Evolutionary conservation across 2,329 filamentous ascomycete genomes (phyloP).

Genomic region (Cladosporium sphaerospermum): DNA sequence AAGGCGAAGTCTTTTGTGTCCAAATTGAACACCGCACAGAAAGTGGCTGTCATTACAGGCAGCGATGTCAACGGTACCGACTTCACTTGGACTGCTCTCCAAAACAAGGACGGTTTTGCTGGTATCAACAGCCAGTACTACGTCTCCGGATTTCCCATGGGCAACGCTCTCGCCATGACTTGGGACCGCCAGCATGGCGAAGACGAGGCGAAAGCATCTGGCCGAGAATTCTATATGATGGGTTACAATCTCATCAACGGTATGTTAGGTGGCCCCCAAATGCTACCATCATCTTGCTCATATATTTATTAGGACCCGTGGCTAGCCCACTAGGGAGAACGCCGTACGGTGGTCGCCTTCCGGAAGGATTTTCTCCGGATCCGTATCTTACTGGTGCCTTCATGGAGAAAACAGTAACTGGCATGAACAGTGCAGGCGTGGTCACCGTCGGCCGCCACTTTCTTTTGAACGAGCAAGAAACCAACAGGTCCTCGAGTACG

Average conservation of each 20-base stretch:
- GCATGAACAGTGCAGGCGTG: constrained; percentile 39
- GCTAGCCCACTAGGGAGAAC: constrained; percentile 20
- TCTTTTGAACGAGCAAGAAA: constrained; percentile 45
- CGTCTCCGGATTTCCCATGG: constrained; percentile 20
- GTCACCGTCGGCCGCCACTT: constrained; percentile 46
- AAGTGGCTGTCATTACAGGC: constrained; percentile 15
- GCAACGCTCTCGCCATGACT: constrained; percentile 21
- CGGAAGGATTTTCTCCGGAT: constrained; percentile 62
- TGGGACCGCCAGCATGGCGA: constrained; percentile 19
- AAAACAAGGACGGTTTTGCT: constrained; percentile 19
- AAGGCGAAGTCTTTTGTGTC: constrained; percentile 16
- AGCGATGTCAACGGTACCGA: constrained; percentile 18
- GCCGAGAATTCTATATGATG: constrained; percentile 19
- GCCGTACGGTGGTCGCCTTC: constrained; percentile 24
- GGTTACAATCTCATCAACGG: constrained; percentile 22
- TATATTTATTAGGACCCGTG: constrained; percentile 13
- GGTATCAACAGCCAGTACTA: constrained; percentile 22
- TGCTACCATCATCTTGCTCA: neutral
- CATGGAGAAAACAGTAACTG: constrained; percentile 46
- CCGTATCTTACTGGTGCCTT: constrained; percentile 53
- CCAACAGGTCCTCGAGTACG: constrained; percentile 9
- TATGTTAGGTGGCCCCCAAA: neutral
- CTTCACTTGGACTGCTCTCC: constrained; percentile 18
- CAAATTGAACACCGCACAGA: constrained; percentile 15
- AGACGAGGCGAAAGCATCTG: constrained; percentile 16